Percentiles rank a stretch among this genome's conserved stretches.
Conservation (phyloP, 139 green algal genomes). For the Monoraphidium neglectum region DNA sequence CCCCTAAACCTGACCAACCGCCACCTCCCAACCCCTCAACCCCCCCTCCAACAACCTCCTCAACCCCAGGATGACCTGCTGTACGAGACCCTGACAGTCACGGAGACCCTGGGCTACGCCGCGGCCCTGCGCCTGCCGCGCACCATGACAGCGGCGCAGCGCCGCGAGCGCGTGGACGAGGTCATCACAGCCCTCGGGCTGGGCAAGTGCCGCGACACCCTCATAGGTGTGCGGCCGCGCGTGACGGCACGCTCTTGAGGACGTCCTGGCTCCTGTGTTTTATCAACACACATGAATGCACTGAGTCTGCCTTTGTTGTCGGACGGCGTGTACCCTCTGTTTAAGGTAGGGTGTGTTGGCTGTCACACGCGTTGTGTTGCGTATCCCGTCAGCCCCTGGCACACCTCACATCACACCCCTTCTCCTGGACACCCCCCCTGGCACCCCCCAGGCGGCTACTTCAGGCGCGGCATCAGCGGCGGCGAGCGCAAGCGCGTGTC, state of each 20-base stretch:
- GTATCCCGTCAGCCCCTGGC: too few relatives aligned
- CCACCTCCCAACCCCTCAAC: too few relatives aligned
- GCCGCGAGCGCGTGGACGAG: constrained; percentile 65
- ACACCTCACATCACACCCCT: too few relatives aligned
- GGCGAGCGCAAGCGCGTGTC: constrained; percentile 94
- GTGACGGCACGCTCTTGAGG: too few relatives aligned
- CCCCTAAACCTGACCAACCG: too few relatives aligned
- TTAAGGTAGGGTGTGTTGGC: too few relatives aligned
- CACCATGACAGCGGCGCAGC: constrained; percentile 60
- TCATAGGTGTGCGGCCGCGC: constrained; percentile 58
- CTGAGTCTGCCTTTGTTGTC: too few relatives aligned
- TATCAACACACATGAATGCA: too few relatives aligned
- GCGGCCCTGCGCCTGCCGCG: constrained; percentile 82
- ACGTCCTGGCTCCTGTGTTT: too few relatives aligned
- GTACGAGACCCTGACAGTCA: constrained; percentile 41
- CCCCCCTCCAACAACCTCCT: too few relatives aligned
- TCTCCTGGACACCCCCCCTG: neutral
- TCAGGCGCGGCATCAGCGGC: constrained; percentile 85
- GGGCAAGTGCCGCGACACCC: constrained; percentile 80
- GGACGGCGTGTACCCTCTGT: too few relatives aligned
- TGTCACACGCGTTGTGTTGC: too few relatives aligned
- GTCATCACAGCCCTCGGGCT: constrained; percentile 79
- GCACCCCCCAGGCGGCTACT: constrained; percentile 65
- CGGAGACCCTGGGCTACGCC: constrained; percentile 77
- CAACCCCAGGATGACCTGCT: constrained; percentile 76